Evolutionary conservation across 441 rosid genomes (phyloP).

Genomic region (Gossypium armourianum): DNA sequence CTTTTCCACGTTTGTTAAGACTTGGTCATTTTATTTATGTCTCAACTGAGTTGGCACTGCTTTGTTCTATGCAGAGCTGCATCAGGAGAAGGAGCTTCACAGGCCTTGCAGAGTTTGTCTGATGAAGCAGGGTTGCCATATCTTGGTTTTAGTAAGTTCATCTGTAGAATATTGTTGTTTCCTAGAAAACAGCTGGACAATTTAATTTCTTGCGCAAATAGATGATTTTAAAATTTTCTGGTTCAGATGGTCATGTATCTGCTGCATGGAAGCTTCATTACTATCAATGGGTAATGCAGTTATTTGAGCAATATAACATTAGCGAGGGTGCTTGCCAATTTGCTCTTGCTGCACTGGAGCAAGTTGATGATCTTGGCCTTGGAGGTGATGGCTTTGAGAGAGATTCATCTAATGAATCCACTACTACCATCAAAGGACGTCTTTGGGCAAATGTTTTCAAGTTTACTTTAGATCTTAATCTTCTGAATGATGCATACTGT

Average conservation of each 20-base stretch:
- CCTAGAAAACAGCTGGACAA: not conserved
- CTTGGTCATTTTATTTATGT: not conserved
- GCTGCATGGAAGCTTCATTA: constrained; percentile 87
- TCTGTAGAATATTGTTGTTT: constrained; percentile 12
- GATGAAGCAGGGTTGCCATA: constrained; percentile 55
- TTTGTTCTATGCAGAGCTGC: constrained; percentile 56
- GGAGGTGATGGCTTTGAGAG: constrained; percentile 29
- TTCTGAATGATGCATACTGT: constrained; percentile 82
- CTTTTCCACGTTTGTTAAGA: not conserved
- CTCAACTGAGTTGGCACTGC: constrained; percentile 18
- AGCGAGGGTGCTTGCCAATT: constrained; percentile 90
- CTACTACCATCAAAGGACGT: constrained; percentile 55
- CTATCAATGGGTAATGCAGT: constrained; percentile 97
- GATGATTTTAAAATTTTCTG: constrained; percentile 13
- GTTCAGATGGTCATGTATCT: constrained; percentile 42
- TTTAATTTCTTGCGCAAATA: constrained; percentile 6
- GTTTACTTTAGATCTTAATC: constrained; percentile 79
- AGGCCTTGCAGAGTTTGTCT: constrained; percentile 69
- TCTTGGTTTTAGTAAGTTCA: constrained; percentile 48
- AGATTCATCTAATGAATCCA: constrained; percentile 41
- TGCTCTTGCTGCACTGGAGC: constrained; percentile 97
- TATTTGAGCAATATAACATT: constrained; percentile 78
- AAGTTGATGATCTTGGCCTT: constrained; percentile 63
- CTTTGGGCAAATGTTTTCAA: constrained; percentile 94
- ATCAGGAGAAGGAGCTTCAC: constrained; percentile 68